These are phyloP conservation scores for Dovyalis caffra DNA, from an alignment of 345 rosid genomes.

Conservation along the genomic window DNA sequence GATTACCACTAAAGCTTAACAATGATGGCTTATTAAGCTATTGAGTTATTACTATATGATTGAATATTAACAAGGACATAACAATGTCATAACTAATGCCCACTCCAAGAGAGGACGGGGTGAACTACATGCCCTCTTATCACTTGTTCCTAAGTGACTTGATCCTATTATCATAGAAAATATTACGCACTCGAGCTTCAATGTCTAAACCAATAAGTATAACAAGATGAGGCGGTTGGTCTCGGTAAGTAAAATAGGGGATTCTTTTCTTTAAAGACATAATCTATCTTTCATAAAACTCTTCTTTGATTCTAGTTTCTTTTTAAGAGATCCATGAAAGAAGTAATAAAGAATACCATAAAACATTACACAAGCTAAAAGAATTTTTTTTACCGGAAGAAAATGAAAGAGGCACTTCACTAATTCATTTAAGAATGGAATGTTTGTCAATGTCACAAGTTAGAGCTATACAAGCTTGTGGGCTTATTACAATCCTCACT, in stretches of 20 bases:
- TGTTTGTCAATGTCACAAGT: not conserved
- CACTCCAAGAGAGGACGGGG: not conserved
- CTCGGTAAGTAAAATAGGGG: not conserved
- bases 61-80: not conserved
- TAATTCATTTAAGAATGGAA: not conserved
- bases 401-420: not conserved
- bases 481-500: not conserved
- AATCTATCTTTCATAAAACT: not conserved
- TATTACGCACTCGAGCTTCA: no score
- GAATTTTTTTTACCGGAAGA: not conserved
- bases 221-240: not conserved
- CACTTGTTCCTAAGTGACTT: not conserved
- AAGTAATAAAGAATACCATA: not conserved
- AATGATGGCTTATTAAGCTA: not conserved
- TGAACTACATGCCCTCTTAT: not conserved
- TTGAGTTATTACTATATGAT: not conserved
- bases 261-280: not conserved
- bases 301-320: not conserved
- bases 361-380: not conserved
- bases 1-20: not conserved
- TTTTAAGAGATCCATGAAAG: not conserved
- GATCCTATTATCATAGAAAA: not conserved
- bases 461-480: not conserved
- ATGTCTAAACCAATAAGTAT: not conserved
- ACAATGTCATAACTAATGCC: not conserved